phyloP scores from a whole-genome alignment of 108 stramenopile species.

The Cyclotella choctawhatcheeana region DNA sequence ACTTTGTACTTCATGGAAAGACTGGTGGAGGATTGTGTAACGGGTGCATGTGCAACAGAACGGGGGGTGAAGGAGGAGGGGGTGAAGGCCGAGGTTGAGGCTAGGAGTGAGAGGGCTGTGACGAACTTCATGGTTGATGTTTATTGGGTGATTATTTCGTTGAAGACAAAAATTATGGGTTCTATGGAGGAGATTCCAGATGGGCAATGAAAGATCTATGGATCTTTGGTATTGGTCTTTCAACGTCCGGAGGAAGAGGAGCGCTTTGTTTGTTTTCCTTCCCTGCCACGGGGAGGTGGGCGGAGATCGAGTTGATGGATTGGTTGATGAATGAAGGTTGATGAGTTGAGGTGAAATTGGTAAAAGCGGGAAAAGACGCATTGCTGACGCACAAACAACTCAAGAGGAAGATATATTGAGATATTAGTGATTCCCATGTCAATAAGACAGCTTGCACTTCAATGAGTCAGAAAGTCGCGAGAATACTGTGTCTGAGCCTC shows the following conservation, averaged over 20 bases:
- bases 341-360: too few species aligned
- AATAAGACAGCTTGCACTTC: not conserved
- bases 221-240: not conserved
- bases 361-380: not conserved
- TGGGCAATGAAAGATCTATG: not conserved
- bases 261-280: too few species aligned
- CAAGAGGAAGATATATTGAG: not conserved
- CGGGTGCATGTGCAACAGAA: too few species aligned
- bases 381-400: constrained; percentile 2
- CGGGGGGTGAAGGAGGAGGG: constrained; percentile 60
- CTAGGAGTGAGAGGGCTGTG: constrained; percentile 29
- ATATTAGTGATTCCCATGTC: not conserved
- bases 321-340: too few species aligned
- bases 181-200: not conserved
- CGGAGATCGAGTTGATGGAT: too few species aligned
- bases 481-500: not conserved
- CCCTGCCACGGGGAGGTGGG: not conserved
- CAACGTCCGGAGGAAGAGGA: too few species aligned
- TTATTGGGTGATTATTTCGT: too few species aligned
- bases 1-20: constrained; percentile 93
- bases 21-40: constrained; percentile 45
- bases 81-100: constrained; percentile 57
- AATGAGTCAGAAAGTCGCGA: constrained; percentile 10
- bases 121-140: constrained; percentile 66
- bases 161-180: too few species aligned